Percentiles rank a stretch among this genome's conserved stretches.
Conservation (phyloP, 192 early-diverging fungal species). For the Allomyces arbusculus region DNA sequence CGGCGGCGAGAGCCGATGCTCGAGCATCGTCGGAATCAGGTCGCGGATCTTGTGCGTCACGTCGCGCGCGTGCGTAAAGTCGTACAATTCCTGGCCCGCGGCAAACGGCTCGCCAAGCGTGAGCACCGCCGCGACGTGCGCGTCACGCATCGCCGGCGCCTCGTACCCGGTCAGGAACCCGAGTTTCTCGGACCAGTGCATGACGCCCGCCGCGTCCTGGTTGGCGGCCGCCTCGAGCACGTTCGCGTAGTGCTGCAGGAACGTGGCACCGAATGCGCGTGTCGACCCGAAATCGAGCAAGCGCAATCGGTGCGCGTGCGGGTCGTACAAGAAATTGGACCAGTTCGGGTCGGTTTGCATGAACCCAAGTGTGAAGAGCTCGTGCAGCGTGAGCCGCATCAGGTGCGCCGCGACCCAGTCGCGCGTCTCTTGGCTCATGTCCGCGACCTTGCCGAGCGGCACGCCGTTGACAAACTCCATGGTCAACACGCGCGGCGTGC, state of each 20-base stretch:
- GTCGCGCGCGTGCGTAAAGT: constrained; percentile 58
- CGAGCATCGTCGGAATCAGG: constrained; percentile 86
- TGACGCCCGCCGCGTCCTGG: constrained; percentile 49
- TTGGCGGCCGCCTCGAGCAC: constrained; percentile 51
- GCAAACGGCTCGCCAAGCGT: constrained; percentile 71
- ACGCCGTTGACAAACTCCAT: constrained; percentile 58
- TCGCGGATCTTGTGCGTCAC: constrained; percentile 63
- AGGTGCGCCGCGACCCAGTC: constrained; percentile 52
- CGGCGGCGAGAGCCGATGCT: constrained; percentile 79
- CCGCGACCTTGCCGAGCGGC: constrained; percentile 35
- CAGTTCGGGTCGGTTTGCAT: constrained; percentile 99
- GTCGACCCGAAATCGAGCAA: constrained; percentile 92
- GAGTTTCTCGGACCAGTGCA: constrained; percentile 55
- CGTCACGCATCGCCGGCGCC: constrained; percentile 61
- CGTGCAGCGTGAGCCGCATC: constrained; percentile 61
- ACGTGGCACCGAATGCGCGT: constrained; percentile 49
- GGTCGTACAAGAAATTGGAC: constrained; percentile 89
- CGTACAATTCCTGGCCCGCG: constrained; percentile 23
- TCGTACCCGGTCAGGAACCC: constrained; percentile 90
- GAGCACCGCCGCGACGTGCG: constrained; percentile 75
- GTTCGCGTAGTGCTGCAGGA: constrained; percentile 53
- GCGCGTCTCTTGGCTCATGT: constrained; percentile 29
- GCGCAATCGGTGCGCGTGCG: constrained; percentile 33
- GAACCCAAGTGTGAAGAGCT: constrained; percentile 78
- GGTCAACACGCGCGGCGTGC: constrained; percentile 51